Evolutionary conservation across 192 early-diverging fungal genomes (phyloP), one percentile per base, ranked within the genome.

Genomic region (Pilaira anomala): DNA sequence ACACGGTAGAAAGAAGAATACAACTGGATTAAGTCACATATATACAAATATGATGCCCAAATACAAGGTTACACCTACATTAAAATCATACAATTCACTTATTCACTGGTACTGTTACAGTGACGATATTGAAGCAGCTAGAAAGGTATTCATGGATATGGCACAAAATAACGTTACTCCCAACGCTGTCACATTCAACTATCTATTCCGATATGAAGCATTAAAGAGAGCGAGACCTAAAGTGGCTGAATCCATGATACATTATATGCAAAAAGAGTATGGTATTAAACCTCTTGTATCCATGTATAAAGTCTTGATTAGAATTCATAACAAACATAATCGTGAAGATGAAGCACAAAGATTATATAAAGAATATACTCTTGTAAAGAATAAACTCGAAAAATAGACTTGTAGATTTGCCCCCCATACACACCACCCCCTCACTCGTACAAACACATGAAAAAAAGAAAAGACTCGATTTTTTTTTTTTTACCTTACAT

Each of bases 111-210:
- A 71, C 18, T 70, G 68, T 40, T 48, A 63, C 1, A 21, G 62
- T 21, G 48, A 49, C 11, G 68, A 76, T 29, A 28, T 71, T 6
- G 65, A 62, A 9, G 24, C 55, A 13, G 74, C 69, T 7, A 48
- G 55, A 28, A 39, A 61, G 9, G n/a, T 67, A 2, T 71, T 76
- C 36, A 21, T 62, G 8, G 74, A 71, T 11, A 76, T 76, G 74
- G 68, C 71, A 30, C 18, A 26, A 9, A 11, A 29, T 13, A 48
- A 30, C 3, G 22, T 76, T 21, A 56, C 67, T 26, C 74, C 74
- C 41, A 76, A 64, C 25, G 42, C 71, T 6, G 50, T 66, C 8
- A 71, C 74, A 3, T 76, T 76, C 49, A 70, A 76, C 65, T 50
- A 71, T 41, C 36, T 76, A 2, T 63, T 76, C 53, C 52, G 63